These are phyloP conservation scores for Lipomyces mesembrius DNA, from an alignment of 805 yeast species.

Conservation along the genomic window DNA sequence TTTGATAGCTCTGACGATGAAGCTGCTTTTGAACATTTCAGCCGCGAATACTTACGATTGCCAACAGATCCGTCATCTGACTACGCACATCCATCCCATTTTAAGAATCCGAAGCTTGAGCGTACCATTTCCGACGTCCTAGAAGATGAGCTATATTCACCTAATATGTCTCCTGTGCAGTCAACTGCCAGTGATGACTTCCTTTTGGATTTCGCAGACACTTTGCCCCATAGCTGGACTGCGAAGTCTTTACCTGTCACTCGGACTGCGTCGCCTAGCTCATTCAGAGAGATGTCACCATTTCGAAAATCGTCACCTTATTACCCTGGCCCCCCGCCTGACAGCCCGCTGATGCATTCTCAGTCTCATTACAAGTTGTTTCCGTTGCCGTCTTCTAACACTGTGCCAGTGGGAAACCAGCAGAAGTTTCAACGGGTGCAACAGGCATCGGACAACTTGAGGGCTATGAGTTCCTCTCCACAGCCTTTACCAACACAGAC, in stretches of 20 bases:
- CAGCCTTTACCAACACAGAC: constrained; percentile 8
- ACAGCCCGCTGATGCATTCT: constrained; percentile 21
- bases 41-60: constrained; percentile 21
- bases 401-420: neutral
- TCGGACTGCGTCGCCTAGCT: constrained; percentile 30
- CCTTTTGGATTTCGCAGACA: constrained; percentile 25
- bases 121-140: constrained; percentile 61
- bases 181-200: constrained; percentile 34
- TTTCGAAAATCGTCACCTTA: constrained; percentile 39
- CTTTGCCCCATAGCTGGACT: constrained; percentile 18
- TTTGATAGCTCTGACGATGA: constrained; percentile 8
- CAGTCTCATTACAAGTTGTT: constrained; percentile 13
- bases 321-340: constrained; percentile 34
- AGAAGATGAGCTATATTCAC: constrained; percentile 60
- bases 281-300: constrained; percentile 35
- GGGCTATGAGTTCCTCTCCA: constrained; percentile 2
- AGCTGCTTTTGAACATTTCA: constrained; percentile 6
- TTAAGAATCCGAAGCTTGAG: constrained; percentile 52
- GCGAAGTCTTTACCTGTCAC: constrained; percentile 33
- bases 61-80: constrained; percentile 24
- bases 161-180: constrained; percentile 35
- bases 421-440: constrained; percentile 3
- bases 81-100: constrained; percentile 35
- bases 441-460: constrained; percentile 1
- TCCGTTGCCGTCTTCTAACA: constrained; percentile 17